Base-by-base conservation (phyloP, 345 rosid genomes). In the Eucalyptus marginata region DNA sequence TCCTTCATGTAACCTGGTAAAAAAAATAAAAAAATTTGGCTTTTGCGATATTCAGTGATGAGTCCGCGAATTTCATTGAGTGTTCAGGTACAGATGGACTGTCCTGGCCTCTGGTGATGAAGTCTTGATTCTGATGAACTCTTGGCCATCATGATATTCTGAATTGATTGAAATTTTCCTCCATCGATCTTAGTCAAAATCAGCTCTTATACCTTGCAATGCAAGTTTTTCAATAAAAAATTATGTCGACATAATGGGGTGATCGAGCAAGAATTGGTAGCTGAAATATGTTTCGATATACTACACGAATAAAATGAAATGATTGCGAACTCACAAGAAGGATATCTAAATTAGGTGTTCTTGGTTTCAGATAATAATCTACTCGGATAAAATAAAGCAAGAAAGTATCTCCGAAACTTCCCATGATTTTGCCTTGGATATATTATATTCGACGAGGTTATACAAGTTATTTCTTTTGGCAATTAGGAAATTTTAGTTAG, bases 21-120 rank as follows among this genome's bases (percentile, higher is more conserved):
- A 27, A 27, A 27, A 62, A 52, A 52, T 0, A 52, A 52, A 52
- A 0, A 43, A 43, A 0, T 8, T n/a, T n/a, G 40, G 10, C 36
- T 14, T 64, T 64, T n/a, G 76, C 8, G 20, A 64, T 64, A 7
- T 20, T n/a, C 20, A 14, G 22, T n/a, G 76, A n/a, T 2, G 33
- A 64, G 8, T 64, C 20, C 10, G 6, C 40, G 76, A 64, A 64
- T 64, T 64, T 64, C 40, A n/a, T 24, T 24, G 29, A 0, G 29
- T 24, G 62, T 56, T 24, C 62, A 10, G 13, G 29, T 25, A 56
- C 62, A 0, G 62, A 56, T 24, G 62, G 62, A 56, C 4, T 56
- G 29, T 56, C 62, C 62, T 24, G 62, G 62, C 62, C 62, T 56
- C 6, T 10, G 29, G 62, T 4, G 13, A 22, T 56, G 62, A 4